phyloP scores from a whole-genome alignment of 2,329 filamentous ascomycete species.

The Gyromitra esculenta region DNA sequence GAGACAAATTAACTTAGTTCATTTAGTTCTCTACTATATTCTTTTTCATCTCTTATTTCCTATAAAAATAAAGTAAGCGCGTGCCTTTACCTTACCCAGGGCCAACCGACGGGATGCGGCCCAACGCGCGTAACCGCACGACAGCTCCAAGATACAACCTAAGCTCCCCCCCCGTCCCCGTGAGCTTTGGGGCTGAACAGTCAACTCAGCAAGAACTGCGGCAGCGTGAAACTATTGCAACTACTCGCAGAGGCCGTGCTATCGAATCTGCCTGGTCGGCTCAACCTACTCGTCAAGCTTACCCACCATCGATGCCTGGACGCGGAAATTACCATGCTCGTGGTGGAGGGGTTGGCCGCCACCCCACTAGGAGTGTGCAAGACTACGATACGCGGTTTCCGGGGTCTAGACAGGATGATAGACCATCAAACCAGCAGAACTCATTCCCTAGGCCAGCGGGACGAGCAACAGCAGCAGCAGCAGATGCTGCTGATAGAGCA shows the following conservation, averaged over 20 bases:
- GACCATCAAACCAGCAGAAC: neutral
- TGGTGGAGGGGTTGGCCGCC: conserved; percentile 5
- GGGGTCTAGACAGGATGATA: conserved; percentile 1
- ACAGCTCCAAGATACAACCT: conserved; percentile 24
- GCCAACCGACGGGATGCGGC: conserved; percentile 32
- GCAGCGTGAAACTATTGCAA: conserved; percentile 18
- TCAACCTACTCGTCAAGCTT: conserved; percentile 18
- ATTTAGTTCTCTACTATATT: neutral
- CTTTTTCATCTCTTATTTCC: too few species aligned
- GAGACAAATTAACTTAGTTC: neutral
- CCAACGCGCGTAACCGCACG: conserved; percentile 29
- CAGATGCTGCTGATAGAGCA: conserved; percentile 8
- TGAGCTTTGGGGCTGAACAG: conserved; percentile 28
- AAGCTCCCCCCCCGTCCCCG: conserved; percentile 22
- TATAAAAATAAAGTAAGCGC: conserved; percentile 3
- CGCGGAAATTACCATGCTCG: conserved; percentile 4
- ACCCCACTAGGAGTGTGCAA: neutral
- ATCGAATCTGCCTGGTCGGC: conserved; percentile 32
- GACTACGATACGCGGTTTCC: neutral
- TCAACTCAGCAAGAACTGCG: conserved; percentile 24
- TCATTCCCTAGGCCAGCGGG: neutral
- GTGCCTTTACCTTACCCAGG: conserved; percentile 10
- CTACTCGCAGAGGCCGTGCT: conserved; percentile 16
- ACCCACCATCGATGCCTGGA: conserved; percentile 16
- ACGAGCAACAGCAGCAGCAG: conserved; percentile 2